Evolutionary conservation across 2,329 filamentous ascomycete genomes (phyloP), one percentile per base, ranked within the genome.

Genomic region (Parascedosporium putredinis): DNA sequence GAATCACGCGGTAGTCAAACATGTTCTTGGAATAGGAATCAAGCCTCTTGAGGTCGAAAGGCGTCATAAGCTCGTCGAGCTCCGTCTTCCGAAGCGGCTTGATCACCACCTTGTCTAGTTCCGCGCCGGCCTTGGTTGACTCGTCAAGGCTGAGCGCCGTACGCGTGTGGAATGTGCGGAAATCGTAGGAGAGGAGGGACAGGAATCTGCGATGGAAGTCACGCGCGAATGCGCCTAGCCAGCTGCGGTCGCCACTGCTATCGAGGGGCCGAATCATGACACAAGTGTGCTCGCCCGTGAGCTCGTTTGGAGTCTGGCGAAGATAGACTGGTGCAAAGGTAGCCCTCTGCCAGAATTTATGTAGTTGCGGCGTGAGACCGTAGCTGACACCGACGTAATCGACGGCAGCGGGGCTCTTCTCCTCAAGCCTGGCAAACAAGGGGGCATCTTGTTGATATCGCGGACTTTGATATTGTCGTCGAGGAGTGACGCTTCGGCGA

Each of bases 321-420:
- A 98, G 76, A 60, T 98, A 98, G 1, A 98, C 88, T 0, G 93
- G 93, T 2, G 83, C 80, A 64, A 96, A 98, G 1, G 75, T 74
- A 14, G 85, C 80, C 31, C 86, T 84, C 68, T 96, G 95, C 93
- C 93, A 98, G 74, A 98, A 98, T 62, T 88, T 94, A 70, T 95
- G 93, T 12, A 98, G 79, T 12, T 80, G 76, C 34, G 83, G 75
- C 0, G 93, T 98, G 51, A 98, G 73, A 49, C 93, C 94, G 63
- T 95, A 98, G 60, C 88, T 95, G 46, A 98, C 94, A 62, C 94
- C 93, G 14, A 98, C 67, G 61, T 97, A 98, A 67, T 98, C 93
- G 5, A 98, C 79, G 5, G 71, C 71, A 42, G 87, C 83, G 0
- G 93, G 84, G 51, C 81, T 83, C 55, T 87, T 81, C 67, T 98